A percentile compares a stretch with the other conserved stretches of the same genome.
These are phyloP conservation scores for Colletotrichum sidae DNA, from an alignment of 2,329 filamentous ascomycete species.

Conservation along the genomic window DNA sequence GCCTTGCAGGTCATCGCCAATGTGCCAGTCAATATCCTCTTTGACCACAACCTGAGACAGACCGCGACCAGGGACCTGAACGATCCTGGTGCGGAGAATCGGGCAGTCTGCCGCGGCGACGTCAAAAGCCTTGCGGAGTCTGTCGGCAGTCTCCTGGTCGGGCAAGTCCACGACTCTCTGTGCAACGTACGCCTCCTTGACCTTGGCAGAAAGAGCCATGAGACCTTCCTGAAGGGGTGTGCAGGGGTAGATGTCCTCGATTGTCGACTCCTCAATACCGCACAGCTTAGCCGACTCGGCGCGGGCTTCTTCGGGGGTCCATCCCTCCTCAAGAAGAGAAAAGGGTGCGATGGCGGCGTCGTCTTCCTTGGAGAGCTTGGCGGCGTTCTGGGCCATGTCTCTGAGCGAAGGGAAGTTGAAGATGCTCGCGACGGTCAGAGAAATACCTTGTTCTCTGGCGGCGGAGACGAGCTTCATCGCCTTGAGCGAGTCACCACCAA, in stretches of 20 bases:
- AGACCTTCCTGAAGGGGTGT: conserved; percentile 66
- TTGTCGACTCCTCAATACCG: conserved; percentile 44
- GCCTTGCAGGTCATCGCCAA: conserved; percentile 48
- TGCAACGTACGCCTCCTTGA: conserved; percentile 64
- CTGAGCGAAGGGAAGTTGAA: conserved; percentile 58
- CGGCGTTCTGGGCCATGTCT: conserved; percentile 55
- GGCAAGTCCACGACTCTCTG: conserved; percentile 59
- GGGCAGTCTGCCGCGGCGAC: conserved; percentile 49
- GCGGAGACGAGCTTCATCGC: conserved; percentile 63
- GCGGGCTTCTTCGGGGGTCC: conserved; percentile 48
- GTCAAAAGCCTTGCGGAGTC: conserved; percentile 57
- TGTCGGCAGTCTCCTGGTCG: conserved; percentile 48
- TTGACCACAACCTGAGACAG: conserved; percentile 61
- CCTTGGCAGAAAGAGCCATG: conserved; percentile 63
- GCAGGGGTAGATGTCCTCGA: conserved; percentile 67
- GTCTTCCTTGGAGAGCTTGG: conserved; percentile 38
- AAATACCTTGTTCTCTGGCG: conserved; percentile 52
- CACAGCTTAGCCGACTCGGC: conserved; percentile 55
- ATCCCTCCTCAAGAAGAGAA: conserved; percentile 51
- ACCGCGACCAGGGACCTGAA: conserved; percentile 56
- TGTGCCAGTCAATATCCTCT: conserved; percentile 50
- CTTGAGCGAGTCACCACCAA: conserved; percentile 64
- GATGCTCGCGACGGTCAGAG: conserved; percentile 57
- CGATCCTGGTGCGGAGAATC: conserved; percentile 62
- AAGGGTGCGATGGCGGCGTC: conserved; percentile 46